Evolutionary conservation across 176 grass and related monocot species (phyloP).

Genomic region (Aegilops umbellulata): DNA sequence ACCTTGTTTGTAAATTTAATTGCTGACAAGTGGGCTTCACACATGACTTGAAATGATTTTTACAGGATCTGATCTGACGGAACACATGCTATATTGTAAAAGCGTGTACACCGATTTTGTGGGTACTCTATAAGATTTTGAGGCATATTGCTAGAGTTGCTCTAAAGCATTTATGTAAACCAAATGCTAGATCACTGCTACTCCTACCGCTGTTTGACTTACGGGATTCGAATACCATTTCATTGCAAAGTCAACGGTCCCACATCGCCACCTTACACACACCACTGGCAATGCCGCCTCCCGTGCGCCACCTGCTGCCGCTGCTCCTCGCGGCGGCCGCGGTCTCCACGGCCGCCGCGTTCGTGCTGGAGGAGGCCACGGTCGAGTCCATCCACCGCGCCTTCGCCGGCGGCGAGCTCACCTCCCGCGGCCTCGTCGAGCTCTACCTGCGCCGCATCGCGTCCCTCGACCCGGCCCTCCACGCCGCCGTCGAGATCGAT

Average conservation of each 20-base stretch:
- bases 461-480: constrained; percentile 52
- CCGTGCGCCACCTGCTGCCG: not conserved
- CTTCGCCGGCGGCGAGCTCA: constrained; percentile 42
- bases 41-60: too few relatives aligned
- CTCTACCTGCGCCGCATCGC: constrained; percentile 51
- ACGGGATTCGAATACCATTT: not conserved
- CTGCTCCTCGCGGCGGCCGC: not conserved
- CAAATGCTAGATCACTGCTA: too few relatives aligned
- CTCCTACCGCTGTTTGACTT: too few relatives aligned
- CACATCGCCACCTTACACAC: not conserved
- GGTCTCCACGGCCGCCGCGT: not conserved
- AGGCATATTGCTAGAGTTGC: too few relatives aligned
- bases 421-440: constrained; percentile 56
- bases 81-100: too few relatives aligned
- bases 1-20: too few relatives aligned
- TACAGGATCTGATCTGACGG: too few relatives aligned
- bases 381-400: constrained; percentile 8
- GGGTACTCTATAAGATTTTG: too few relatives aligned
- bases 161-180: too few relatives aligned
- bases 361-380: constrained; percentile 16
- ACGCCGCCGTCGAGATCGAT: constrained; percentile 74
- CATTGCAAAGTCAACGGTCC: not conserved
- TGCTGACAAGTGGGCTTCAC: too few relatives aligned
- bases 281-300: not conserved
- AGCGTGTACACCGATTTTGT: too few relatives aligned